Base-by-base conservation (phyloP, 176 grass and related monocot genomes). In the Stipa capillata region DNA sequence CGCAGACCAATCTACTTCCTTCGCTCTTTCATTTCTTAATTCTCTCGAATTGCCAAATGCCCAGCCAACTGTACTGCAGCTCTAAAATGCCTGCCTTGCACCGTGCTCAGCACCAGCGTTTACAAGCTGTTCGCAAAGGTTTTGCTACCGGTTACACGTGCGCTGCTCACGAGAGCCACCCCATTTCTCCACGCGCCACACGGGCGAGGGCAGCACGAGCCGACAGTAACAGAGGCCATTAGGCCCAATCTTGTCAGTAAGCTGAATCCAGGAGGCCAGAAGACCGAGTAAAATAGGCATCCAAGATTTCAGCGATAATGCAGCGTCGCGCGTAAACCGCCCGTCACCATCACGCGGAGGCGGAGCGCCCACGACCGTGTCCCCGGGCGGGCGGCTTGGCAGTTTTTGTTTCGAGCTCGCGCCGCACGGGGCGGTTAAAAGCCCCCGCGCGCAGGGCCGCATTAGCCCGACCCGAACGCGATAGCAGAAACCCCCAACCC, bases 381-480 rank as follows among this genome's bases (percentile, higher is more conserved):
- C 53, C 56, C 35, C 10, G 16, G 15, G 18, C 14, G n/a, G n/a
- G 11, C 8, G n/a, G 36, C 45, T 24, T 31, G 67, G 58, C 74
- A 6, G 69, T 84, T 84, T n/a, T 66, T 49, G 67, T 64, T 53
- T 68, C 27, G 12, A 76, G 77, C 77, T 54, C 45, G 70, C 11
- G 11, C 28, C 45, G 24, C 32, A 15, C 53, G 53, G 58, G 54
- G 51, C 23, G 57, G 71, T 89, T 89, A 85, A 85, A 85, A 83
- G 54, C 7, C 66, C 62, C 32, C 58, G 29, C 64, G 53, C 42
- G 55, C 12, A 63, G 78, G 42, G 74, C 67, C 68, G 31, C 81
- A 74, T 79, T 74, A 78, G 56, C 80, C 12, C 29, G 24, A 81
- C 75, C 60, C 86, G 86, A 84, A 60, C n/a, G 81, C 76, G 81